Evolutionary conservation across 768 basidiomycete species (phyloP).

Genomic region (Mycena metata): DNA sequence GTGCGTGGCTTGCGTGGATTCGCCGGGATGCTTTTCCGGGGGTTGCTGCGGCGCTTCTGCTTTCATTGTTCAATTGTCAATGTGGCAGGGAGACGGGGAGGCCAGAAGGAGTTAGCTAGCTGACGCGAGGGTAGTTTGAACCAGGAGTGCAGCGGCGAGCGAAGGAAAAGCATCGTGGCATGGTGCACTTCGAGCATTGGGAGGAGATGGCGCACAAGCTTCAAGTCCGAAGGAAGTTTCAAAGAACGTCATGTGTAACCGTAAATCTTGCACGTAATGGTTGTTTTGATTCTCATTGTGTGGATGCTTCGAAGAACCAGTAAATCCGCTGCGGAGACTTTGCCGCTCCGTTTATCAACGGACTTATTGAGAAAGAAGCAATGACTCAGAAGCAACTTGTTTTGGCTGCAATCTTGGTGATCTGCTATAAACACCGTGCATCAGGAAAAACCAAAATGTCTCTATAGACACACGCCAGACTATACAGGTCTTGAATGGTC

Average conservation of each 20-base stretch:
- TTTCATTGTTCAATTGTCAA: too few relatives aligned
- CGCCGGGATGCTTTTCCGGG: slow-evolving; percentile 21
- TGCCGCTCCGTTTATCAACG: slow-evolving; percentile 5
- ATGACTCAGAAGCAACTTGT: too few relatives aligned
- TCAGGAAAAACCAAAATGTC: too few relatives aligned
- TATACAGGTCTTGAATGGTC: too few relatives aligned
- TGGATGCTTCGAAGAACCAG: slow-evolving; percentile 4
- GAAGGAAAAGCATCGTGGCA: slow-evolving; percentile 25
- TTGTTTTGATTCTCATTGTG: slow-evolving; percentile 7
- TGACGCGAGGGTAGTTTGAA: slow-evolving; percentile 19
- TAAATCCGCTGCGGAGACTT: slow-evolving; percentile 5
- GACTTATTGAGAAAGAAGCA: slow-evolving; percentile 3
- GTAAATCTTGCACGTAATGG: slow-evolving; percentile 16
- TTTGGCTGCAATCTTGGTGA: too few relatives aligned
- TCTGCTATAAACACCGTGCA: too few relatives aligned
- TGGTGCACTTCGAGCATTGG: slow-evolving; percentile 11
- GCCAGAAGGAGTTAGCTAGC: slow-evolving; percentile 13
- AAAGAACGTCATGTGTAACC: neutral
- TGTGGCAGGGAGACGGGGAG: slow-evolving; percentile 23
- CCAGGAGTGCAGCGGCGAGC: too few relatives aligned
- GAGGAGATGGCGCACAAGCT: slow-evolving; percentile 11
- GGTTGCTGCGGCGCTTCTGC: slow-evolving; percentile 6
- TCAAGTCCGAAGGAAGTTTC: slow-evolving; percentile 13
- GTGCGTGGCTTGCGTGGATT: too few relatives aligned
- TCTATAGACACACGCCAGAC: too few relatives aligned